phyloP scores from a whole-genome alignment of 257 asterid species.

The Capsicum rhomboideum region DNA sequence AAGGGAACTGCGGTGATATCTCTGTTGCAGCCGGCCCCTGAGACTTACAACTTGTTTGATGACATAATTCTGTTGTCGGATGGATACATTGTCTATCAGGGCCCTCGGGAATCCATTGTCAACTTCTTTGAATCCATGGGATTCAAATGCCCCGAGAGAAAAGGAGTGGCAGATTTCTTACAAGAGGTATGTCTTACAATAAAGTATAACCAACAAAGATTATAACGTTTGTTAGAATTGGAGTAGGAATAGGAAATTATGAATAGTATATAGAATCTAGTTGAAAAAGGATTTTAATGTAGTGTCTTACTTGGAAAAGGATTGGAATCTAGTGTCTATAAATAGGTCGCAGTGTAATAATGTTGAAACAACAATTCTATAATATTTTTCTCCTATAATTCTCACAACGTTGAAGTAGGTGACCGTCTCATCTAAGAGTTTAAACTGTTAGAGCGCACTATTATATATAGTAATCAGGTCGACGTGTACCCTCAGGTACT shows the following conservation, averaged over 20 bases:
- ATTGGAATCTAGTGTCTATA: too few species aligned
- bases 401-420: neutral
- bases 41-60: conserved; percentile 51
- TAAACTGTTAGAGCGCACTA: neutral
- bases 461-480: neutral
- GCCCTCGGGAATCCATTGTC: conserved; percentile 47
- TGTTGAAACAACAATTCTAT: too few species aligned
- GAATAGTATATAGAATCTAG: too few species aligned
- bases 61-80: conserved; percentile 52
- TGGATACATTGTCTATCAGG: conserved; percentile 45
- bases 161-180: conserved; percentile 68
- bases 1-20: conserved; percentile 65
- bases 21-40: conserved; percentile 65
- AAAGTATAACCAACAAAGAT: neutral
- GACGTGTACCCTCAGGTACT: neutral
- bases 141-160: conserved; percentile 49
- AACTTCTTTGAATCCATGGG: conserved; percentile 54
- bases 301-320: too few species aligned
- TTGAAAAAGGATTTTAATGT: too few species aligned
- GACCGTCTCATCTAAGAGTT: neutral
- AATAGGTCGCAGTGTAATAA: too few species aligned
- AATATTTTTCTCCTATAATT: too few species aligned
- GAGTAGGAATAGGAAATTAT: too few species aligned
- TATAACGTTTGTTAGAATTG: too few species aligned
- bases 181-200: conserved; percentile 42